Percentiles rank a stretch among this genome's conserved stretches.
These are phyloP conservation scores for Plasmodium cynomolgi DNA, from an alignment of 169 alveolate genomes.

Conservation along the genomic window DNA sequence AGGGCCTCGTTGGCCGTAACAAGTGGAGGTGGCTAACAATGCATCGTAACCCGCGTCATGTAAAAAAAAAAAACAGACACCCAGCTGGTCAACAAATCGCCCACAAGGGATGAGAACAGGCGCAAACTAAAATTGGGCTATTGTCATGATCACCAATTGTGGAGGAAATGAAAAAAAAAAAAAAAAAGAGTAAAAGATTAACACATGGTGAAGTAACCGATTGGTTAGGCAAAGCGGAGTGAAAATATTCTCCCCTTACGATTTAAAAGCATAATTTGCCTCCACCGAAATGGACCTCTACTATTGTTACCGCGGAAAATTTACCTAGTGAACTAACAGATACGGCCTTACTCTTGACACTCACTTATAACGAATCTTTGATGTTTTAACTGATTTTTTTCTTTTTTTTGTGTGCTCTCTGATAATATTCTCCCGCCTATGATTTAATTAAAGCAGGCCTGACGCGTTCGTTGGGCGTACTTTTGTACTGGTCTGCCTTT, in stretches of 20 bases:
- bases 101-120: neutral
- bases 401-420: neutral
- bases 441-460: neutral
- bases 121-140: neutral
- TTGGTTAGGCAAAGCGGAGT: neutral
- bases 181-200: neutral
- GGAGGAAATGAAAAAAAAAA: neutral
- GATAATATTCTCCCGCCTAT: neutral
- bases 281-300: neutral
- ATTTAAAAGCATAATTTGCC: neutral
- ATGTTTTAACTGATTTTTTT: neutral
- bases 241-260: neutral
- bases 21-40: no score
- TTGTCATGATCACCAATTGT: neutral
- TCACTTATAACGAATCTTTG: neutral
- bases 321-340: neutral
- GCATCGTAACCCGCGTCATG: neutral
- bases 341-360: neutral
- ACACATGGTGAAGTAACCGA: neutral
- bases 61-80: conserved; percentile 1
- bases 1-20: neutral
- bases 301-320: neutral
- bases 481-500: neutral
- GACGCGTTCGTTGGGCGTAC: neutral
- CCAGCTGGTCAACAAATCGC: neutral